Evolutionary conservation across 169 alveolate genomes (phyloP).

Genomic region (Plasmodium cynomolgi): DNA sequence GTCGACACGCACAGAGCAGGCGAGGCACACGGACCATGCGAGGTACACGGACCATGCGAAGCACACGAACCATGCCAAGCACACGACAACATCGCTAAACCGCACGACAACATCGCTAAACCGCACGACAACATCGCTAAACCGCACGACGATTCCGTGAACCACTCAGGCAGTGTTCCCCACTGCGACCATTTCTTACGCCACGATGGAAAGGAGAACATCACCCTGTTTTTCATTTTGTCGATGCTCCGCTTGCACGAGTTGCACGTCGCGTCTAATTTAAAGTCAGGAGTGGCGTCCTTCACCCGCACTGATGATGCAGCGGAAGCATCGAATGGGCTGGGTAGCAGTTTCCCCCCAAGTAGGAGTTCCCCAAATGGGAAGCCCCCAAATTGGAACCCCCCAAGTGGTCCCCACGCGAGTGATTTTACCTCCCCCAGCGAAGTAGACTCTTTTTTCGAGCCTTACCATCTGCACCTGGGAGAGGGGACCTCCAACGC

Average conservation of each 20-base stretch:
- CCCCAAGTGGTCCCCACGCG: not conserved
- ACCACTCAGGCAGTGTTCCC: not conserved
- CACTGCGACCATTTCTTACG: not conserved
- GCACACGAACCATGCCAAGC: too few relatives aligned
- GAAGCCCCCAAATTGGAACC: not conserved
- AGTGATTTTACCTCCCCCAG: not conserved
- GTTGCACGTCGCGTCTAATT: not conserved
- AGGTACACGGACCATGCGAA: too few relatives aligned
- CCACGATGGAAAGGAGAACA: conserved; percentile 9
- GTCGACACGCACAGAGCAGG: not conserved
- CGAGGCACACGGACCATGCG: too few relatives aligned
- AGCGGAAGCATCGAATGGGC: not conserved
- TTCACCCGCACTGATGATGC: not conserved
- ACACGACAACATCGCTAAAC: too few relatives aligned
- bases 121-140: too few relatives aligned
- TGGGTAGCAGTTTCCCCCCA: not conserved
- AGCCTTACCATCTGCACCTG: not conserved
- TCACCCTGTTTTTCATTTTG: conserved; percentile 8
- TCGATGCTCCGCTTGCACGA: conserved; percentile 9
- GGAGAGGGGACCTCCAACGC: not conserved
- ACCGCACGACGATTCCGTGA: too few relatives aligned
- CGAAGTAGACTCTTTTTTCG: not conserved
- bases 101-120: too few relatives aligned
- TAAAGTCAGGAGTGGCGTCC: not conserved
- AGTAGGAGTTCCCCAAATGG: not conserved